These are phyloP conservation scores for Cryptococcus deneoformans DNA, from an alignment of 1,284 basidiomycete genomes.

Conservation along the genomic window DNA sequence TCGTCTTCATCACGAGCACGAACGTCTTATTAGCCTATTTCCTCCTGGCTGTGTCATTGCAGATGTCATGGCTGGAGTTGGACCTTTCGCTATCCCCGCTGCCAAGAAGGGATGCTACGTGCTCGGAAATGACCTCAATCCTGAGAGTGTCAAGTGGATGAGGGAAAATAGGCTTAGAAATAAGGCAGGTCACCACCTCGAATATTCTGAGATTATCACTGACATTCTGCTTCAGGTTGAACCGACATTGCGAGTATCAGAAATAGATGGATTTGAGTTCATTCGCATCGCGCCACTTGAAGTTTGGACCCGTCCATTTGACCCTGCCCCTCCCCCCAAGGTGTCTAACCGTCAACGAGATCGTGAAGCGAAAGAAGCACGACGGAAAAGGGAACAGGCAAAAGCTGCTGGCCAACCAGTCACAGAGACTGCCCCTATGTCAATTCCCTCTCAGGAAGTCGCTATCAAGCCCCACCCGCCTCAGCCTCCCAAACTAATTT, in stretches of 20 bases:
- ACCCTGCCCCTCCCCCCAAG: neutral
- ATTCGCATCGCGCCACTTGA: slow-evolving; percentile 61
- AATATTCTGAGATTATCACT: neutral
- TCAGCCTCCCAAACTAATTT: slow-evolving; percentile 55
- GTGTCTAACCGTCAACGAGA: slow-evolving; percentile 9
- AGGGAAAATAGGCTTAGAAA: slow-evolving; percentile 70
- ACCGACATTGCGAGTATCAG: slow-evolving; percentile 63
- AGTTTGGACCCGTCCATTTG: slow-evolving; percentile 50
- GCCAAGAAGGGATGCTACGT: slow-evolving; percentile 86
- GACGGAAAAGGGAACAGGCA: slow-evolving; percentile 13
- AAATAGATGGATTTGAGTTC: slow-evolving; percentile 81
- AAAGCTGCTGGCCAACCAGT: neutral
- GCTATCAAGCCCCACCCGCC: neutral
- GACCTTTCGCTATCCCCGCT: slow-evolving; percentile 92
- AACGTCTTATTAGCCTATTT: slow-evolving; percentile 72
- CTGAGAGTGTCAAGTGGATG: slow-evolving; percentile 76
- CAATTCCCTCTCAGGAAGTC: slow-evolving; percentile 5
- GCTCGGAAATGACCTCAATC: slow-evolving; percentile 93
- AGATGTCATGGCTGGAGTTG: slow-evolving; percentile 97
- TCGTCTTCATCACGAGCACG: slow-evolving; percentile 86
- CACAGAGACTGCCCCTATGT: neutral
- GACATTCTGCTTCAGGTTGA: slow-evolving; percentile 57
- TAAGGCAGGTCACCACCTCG: slow-evolving; percentile 53
- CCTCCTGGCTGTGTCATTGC: slow-evolving; percentile 68
- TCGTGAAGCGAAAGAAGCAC: slow-evolving; percentile 25